phyloP scores from a whole-genome alignment of 2,329 filamentous ascomycete genomes.

The Ascochyta pisi region DNA sequence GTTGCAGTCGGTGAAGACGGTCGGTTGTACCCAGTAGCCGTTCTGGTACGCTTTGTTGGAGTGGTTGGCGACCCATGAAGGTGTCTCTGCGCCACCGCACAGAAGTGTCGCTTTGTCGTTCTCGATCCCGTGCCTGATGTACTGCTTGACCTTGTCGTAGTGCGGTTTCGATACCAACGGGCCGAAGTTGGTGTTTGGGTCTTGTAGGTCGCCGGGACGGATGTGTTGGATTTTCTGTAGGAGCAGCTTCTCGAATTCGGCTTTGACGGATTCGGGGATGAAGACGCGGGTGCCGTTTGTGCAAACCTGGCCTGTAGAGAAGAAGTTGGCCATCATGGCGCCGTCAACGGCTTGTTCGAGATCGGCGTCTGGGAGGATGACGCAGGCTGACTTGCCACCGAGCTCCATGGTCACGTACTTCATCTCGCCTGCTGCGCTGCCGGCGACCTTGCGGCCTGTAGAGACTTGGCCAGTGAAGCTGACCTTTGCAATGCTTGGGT shows the following conservation, averaged over 20 bases:
- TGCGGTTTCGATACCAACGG: conserved; percentile 79
- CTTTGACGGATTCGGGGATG: conserved; percentile 70
- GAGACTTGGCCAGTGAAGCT: conserved; percentile 88
- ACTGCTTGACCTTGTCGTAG: conserved; percentile 76
- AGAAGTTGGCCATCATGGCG: conserved; percentile 94
- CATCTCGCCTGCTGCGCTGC: conserved; percentile 76
- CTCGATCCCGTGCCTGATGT: conserved; percentile 77
- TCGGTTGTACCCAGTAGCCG: conserved; percentile 86
- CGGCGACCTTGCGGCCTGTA: conserved; percentile 83
- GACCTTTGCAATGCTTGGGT: conserved; percentile 79
- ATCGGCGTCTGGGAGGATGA: conserved; percentile 81
- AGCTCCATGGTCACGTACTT: conserved; percentile 94
- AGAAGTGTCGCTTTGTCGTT: conserved; percentile 76
- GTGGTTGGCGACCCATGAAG: conserved; percentile 55
- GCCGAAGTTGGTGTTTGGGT: conserved; percentile 79
- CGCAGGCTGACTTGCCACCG: conserved; percentile 82
- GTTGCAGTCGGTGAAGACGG: conserved; percentile 84
- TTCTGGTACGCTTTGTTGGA: conserved; percentile 53
- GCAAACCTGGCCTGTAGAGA: conserved; percentile 88
- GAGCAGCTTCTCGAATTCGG: conserved; percentile 71
- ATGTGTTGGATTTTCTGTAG: conserved; percentile 73
- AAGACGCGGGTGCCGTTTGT: conserved; percentile 92
- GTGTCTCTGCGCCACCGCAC: conserved; percentile 70
- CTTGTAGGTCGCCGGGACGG: conserved; percentile 75
- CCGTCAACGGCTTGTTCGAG: conserved; percentile 83